Percentiles rank a stretch among this genome's conserved stretches.
Conservation (phyloP, 345 rosid species). For the Sonneratia caseolaris region DNA sequence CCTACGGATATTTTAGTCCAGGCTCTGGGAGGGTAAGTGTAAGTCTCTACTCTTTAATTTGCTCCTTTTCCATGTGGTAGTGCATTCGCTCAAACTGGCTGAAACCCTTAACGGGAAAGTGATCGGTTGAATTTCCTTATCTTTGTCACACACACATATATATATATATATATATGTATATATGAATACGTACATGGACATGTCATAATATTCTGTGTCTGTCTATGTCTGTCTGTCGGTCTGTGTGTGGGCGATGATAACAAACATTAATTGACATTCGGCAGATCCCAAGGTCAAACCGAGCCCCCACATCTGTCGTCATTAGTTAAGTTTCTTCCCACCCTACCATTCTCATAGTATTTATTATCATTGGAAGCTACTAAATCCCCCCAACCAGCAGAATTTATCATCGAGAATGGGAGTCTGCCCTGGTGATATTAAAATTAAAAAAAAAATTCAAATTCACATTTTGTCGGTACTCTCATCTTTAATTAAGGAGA, state of each 20-base stretch:
- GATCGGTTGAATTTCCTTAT: slow-evolving; percentile 11
- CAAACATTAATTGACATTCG: no score
- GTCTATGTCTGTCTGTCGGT: background rate
- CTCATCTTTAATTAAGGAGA: no score
- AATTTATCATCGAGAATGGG: no score
- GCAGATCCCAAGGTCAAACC: background rate
- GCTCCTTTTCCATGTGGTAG: no score
- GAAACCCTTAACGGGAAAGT: background rate
- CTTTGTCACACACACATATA: background rate
- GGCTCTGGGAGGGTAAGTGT: no score
- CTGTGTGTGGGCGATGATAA: no score
- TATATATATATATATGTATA: background rate
- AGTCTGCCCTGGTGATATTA: no score
- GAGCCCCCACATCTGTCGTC: background rate
- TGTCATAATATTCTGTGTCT: background rate
- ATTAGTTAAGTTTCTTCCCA: background rate
- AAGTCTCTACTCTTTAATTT: no score
- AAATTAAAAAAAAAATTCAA: no score
- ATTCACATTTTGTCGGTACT: no score
- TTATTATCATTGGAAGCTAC: background rate
- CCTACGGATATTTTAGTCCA: no score
- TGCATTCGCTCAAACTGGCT: background rate
- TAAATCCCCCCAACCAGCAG: background rate
- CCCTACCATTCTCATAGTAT: background rate
- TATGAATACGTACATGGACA: no score